Percentiles rank a stretch among this genome's conserved stretches.
phyloP scores from a whole-genome alignment of 345 rosid species.

The Populus alba region DNA sequence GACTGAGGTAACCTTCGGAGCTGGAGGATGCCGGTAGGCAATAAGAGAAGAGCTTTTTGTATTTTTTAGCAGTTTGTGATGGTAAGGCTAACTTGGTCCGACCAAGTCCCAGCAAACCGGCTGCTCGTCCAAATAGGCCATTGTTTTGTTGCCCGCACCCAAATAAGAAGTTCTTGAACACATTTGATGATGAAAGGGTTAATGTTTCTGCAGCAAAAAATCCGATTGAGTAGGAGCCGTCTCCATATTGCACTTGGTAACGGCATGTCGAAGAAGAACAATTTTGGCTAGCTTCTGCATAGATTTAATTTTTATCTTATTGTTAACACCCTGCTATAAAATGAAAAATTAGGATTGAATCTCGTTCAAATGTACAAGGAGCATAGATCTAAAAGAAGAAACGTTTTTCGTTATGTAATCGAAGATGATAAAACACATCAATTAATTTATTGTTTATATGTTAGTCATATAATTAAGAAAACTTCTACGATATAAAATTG shows the following conservation, averaged over 20 bases:
- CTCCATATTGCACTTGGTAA: slow-evolving; percentile 20
- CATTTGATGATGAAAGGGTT: not conserved
- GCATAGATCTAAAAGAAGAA: too few relatives aligned
- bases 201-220: slow-evolving; percentile 14
- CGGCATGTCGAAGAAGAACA: slow-evolving; percentile 21
- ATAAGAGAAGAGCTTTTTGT: slow-evolving; percentile 25
- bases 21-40: slow-evolving; percentile 31
- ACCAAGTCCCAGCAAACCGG: slow-evolving; percentile 18
- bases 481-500: too few relatives aligned
- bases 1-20: slow-evolving; percentile 25
- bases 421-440: too few relatives aligned
- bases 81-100: slow-evolving; percentile 11
- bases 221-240: slow-evolving; percentile 10
- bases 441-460: too few relatives aligned
- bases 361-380: too few relatives aligned
- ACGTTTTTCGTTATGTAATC: too few relatives aligned
- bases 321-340: too few relatives aligned
- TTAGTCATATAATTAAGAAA: too few relatives aligned
- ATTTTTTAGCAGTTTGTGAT: slow-evolving; percentile 23
- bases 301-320: too few relatives aligned
- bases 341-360: too few relatives aligned
- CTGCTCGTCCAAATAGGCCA: slow-evolving; percentile 2
- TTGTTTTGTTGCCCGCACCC: slow-evolving; percentile 33
- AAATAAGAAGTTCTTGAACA: slow-evolving; percentile 17
- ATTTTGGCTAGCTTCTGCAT: not conserved